Base-by-base conservation (phyloP, 208 protist genomes). In the Leishmania major region DNA sequence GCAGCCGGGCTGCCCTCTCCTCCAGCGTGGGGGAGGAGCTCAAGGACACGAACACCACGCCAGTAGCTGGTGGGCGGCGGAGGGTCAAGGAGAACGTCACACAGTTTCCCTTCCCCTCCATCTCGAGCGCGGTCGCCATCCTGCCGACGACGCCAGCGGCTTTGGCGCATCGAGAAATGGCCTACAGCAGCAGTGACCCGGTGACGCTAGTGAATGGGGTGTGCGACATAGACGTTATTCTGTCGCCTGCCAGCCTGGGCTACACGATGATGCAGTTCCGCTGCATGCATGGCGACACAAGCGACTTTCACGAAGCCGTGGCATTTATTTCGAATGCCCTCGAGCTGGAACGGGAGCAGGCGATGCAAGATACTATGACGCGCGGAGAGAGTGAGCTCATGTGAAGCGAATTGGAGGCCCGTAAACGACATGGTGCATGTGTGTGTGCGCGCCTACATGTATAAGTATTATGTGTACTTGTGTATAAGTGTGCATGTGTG, bases 301-400 rank as follows among this genome's bases (percentile, higher is more conserved):
- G 85, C 35, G 92, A 95, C 78, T 97, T 96, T 80, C 94, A 96
- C 78, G 94, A 97, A 83, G 91, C 92, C 3, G 92, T 97, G n/a
- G 81, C 77, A 0, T 97, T 89, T 79, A 92, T 97, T 51, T 92
- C 93, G 1, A 92, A 91, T 76, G 43, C 96, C 66, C 79, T 97
- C 15, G 93, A 94, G 49, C 47, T 82, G 37, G 94, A 97, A 75
- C 88, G 94, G 31, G 88, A 96, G 82, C 91, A 96, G 81, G 94
- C 94, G 31, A 92, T 94, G 78, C 84, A 95, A 76, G 94, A 97
- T 79, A 94, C 89, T 8, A 89, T 96, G 78, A 89, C 94, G n/a
- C 55, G 89, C 31, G 94, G 94, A 1, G 94, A 97, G 66, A 97
- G 94, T 78, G 94, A 96, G 75, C 87, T 96, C 35, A 94, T 96